Evolutionary conservation across 1,284 basidiomycete genomes (phyloP).

Genomic region (Cryptococcus sp.): DNA sequence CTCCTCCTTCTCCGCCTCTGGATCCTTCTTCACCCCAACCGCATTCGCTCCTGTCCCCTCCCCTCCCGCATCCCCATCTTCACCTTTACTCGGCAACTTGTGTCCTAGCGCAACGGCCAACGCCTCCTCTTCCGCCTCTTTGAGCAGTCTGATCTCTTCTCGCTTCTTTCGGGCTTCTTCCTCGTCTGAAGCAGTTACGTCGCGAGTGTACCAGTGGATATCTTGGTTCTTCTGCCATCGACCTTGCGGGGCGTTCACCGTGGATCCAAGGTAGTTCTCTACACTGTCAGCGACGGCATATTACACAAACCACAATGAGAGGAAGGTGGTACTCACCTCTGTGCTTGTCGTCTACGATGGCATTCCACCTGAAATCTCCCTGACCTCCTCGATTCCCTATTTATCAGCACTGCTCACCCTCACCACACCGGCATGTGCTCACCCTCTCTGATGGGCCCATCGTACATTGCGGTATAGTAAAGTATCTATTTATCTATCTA

Average conservation of each 20-base stretch:
- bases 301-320: neutral
- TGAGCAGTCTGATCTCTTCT: slow-evolving; percentile 69
- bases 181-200: slow-evolving; percentile 51
- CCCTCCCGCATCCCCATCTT: slow-evolving; percentile 15
- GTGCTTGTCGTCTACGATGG: slow-evolving; percentile 84
- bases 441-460: slow-evolving; percentile 42
- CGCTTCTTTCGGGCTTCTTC: slow-evolving; percentile 23
- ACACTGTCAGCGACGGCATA: neutral
- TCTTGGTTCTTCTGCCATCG: slow-evolving; percentile 95
- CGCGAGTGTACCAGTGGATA: slow-evolving; percentile 84
- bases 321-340: slow-evolving; percentile 60
- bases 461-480: slow-evolving; percentile 28
- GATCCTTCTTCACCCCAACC: slow-evolving; percentile 29
- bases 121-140: slow-evolving; percentile 81
- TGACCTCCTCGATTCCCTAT: slow-evolving; percentile 75
- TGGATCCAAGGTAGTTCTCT: slow-evolving; percentile 84
- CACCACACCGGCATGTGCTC: slow-evolving; percentile 5
- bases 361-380: slow-evolving; percentile 77
- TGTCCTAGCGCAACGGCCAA: slow-evolving; percentile 66
- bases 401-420: neutral
- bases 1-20: slow-evolving; percentile 40
- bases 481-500: too few relatives aligned
- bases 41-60: slow-evolving; percentile 28
- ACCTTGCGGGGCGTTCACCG: slow-evolving; percentile 84
- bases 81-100: slow-evolving; percentile 24